A percentile compares a stretch with the other conserved stretches of the same genome.
Conservation (phyloP, 495 filamentous ascomycete genomes). For the Peziza echinospora region DNA sequence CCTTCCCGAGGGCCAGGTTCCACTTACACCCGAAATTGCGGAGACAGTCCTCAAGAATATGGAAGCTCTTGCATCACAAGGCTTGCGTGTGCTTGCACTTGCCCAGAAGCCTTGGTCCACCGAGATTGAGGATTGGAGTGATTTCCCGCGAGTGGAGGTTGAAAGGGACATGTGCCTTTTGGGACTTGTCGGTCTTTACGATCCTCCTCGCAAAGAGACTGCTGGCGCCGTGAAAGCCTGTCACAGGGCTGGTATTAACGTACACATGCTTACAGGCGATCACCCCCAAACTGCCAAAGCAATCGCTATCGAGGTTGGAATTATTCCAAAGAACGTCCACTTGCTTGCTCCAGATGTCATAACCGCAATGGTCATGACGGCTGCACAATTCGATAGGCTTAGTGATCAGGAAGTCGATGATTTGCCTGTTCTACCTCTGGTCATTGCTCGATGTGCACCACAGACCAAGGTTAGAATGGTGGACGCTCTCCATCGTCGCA, state of each 20-base stretch:
- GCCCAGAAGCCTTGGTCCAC: constrained; percentile 28
- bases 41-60: constrained; percentile 35
- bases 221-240: constrained; percentile 35
- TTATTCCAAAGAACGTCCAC: constrained; percentile 35
- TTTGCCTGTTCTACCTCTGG: constrained; percentile 39
- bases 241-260: constrained; percentile 45
- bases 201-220: constrained; percentile 29
- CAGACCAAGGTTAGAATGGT: constrained; percentile 52
- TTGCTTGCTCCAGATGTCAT: constrained; percentile 31
- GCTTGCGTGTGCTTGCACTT: constrained; percentile 42
- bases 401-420: constrained; percentile 37
- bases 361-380: constrained; percentile 44
- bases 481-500: constrained; percentile 42
- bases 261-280: constrained; percentile 56
- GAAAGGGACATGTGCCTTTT: constrained; percentile 35
- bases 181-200: constrained; percentile 42
- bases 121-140: constrained; percentile 19
- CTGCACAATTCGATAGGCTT: constrained; percentile 38
- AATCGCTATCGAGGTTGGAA: constrained; percentile 45
- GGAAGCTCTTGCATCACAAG: constrained; percentile 39
- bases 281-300: constrained; percentile 43
- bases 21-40: constrained; percentile 18
- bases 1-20: constrained; percentile 22
- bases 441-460: constrained; percentile 49
- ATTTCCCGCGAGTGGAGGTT: constrained; percentile 31